Evolutionary conservation across 352 stramenopile genomes (phyloP).

Genomic region (Globisporangium iwayamae): DNA sequence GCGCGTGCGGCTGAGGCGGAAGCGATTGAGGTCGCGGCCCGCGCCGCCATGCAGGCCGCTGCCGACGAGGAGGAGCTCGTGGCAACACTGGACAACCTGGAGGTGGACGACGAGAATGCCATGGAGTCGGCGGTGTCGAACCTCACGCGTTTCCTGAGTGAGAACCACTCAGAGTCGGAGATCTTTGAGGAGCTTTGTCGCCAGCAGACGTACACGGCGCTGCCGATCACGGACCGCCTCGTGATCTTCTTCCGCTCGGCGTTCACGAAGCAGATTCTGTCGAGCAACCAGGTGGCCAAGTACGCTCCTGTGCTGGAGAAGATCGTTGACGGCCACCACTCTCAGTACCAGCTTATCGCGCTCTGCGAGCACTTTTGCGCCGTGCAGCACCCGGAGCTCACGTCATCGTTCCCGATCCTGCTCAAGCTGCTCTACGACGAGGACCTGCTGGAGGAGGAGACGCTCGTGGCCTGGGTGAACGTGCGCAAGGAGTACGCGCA

Average conservation of each 20-base stretch:
- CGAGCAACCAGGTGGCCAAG: constrained; percentile 89
- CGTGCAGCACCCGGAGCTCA: constrained; percentile 79
- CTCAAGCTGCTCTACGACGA: constrained; percentile 97
- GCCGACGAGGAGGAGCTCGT: constrained; percentile 54
- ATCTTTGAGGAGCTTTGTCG: constrained; percentile 90
- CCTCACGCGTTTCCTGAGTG: constrained; percentile 55
- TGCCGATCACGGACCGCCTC: constrained; percentile 92
- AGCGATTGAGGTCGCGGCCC: constrained; percentile 74
- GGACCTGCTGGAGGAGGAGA: constrained; percentile 95
- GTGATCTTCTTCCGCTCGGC: constrained; percentile 92
- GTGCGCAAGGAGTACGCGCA: constrained; percentile 81
- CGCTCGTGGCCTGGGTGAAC: constrained; percentile 90
- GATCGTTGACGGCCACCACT: constrained; percentile 80
- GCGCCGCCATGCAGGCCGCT: constrained; percentile 58
- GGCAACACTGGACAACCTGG: constrained; percentile 75
- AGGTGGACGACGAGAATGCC: constrained; percentile 83
- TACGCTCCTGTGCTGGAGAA: constrained; percentile 85
- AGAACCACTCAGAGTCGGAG: constrained; percentile 46
- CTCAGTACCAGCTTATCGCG: constrained; percentile 93
- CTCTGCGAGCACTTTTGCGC: constrained; percentile 89
- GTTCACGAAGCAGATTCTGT: constrained; percentile 88
- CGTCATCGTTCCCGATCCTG: constrained; percentile 90
- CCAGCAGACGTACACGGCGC: constrained; percentile 89
- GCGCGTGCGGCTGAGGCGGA: constrained; percentile 78
- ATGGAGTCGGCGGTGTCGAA: constrained; percentile 70